These are phyloP conservation scores for Wallacemonas sp. DNA, from an alignment of 208 protist genomes.

Conservation along the genomic window DNA sequence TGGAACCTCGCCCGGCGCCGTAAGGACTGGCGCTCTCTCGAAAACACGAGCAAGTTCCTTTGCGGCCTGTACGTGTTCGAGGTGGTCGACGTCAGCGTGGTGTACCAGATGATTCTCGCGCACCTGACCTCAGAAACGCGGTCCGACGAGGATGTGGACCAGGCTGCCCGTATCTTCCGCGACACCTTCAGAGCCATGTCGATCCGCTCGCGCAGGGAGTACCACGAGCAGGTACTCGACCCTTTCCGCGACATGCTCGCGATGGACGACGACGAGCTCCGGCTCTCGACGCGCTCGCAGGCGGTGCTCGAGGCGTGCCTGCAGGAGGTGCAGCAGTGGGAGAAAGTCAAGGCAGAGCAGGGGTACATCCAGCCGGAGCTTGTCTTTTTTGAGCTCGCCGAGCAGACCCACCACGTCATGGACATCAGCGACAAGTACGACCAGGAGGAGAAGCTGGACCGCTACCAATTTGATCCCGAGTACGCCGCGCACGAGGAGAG, in stretches of 20 bases:
- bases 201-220: constrained; percentile 46
- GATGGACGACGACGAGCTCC: constrained; percentile 91
- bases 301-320: constrained; percentile 97
- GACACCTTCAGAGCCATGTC: constrained; percentile 79
- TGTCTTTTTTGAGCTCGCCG: constrained; percentile 93
- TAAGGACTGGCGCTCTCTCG: constrained; percentile 89
- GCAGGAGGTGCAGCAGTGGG: constrained; percentile 84
- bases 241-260: constrained; percentile 82
- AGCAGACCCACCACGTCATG: constrained; percentile 96
- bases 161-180: constrained; percentile 83
- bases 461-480: constrained; percentile 93
- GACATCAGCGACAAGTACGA: constrained; percentile 92
- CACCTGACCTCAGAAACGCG: constrained; percentile 85
- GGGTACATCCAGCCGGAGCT: constrained; percentile 80
- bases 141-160: constrained; percentile 95
- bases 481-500: constrained; percentile 93
- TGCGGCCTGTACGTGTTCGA: constrained; percentile 80
- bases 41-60: constrained; percentile 73
- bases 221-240: constrained; percentile 71
- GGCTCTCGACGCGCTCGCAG: constrained; percentile 94
- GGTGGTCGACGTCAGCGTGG: constrained; percentile 69
- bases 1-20: constrained; percentile 88
- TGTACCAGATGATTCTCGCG: constrained; percentile 78
- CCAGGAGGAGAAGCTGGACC: constrained; percentile 86
- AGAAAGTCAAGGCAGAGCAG: constrained; percentile 80